A percentile compares a stretch with the other conserved stretches of the same genome.
Conservation (phyloP, 1,139 yeast species). For the Geotrichum carabidarum region DNA sequence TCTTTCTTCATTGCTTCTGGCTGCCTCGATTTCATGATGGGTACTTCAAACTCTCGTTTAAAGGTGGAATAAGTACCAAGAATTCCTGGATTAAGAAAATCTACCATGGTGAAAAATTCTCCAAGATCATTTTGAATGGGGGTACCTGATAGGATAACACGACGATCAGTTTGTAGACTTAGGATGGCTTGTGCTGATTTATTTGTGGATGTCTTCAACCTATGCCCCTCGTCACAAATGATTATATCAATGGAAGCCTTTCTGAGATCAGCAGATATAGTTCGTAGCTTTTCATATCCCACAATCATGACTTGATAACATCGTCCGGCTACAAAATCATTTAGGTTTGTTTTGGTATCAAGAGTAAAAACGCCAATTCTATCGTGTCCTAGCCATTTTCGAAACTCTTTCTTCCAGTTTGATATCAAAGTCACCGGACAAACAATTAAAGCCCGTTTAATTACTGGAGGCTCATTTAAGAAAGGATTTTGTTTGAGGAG, state of each 20-base stretch:
- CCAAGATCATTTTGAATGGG: constrained; percentile 89
- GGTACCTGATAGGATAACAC: constrained; percentile 77
- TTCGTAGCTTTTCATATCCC: constrained; percentile 77
- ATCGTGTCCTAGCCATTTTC: constrained; percentile 77
- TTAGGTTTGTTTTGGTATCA: constrained; percentile 47
- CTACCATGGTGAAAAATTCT: constrained; percentile 76
- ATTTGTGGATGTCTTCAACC: constrained; percentile 59
- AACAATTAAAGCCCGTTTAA: constrained; percentile 63
- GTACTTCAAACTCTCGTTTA: constrained; percentile 61
- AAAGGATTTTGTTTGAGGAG: constrained; percentile 68
- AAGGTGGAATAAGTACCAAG: constrained; percentile 62
- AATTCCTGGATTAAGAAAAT: constrained; percentile 79
- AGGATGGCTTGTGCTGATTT: constrained; percentile 64
- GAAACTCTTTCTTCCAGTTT: constrained; percentile 86
- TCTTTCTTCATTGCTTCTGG: constrained; percentile 54
- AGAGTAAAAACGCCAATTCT: constrained; percentile 44
- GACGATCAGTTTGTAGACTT: constrained; percentile 50
- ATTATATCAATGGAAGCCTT: constrained; percentile 59
- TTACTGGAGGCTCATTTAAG: constrained; percentile 40
- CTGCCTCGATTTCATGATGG: constrained; percentile 71
- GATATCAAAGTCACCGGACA: constrained; percentile 88
- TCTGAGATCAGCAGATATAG: constrained; percentile 51
- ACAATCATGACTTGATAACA: constrained; percentile 79
- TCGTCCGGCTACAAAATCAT: constrained; percentile 61
- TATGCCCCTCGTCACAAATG: constrained; percentile 93